A percentile compares a stretch with the other conserved stretches of the same genome.
Conservation (phyloP, 345 rosid species). For the Rhizophora mangle region DNA sequence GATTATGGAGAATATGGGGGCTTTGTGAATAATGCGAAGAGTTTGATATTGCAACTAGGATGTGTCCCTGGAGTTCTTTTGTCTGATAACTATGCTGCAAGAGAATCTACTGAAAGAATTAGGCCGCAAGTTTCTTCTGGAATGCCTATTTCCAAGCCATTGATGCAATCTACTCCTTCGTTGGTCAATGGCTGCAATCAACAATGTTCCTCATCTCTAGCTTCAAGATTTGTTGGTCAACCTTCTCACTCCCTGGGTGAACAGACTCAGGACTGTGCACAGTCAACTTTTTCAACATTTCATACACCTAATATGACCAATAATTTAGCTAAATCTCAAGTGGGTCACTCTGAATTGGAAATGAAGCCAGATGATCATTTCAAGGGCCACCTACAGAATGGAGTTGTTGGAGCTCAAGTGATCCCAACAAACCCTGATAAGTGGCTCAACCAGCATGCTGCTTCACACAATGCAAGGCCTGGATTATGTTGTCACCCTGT, state of each 20-base stretch:
- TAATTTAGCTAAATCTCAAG: slow-evolving; percentile 17
- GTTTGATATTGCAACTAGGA: slow-evolving; percentile 72
- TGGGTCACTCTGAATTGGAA: slow-evolving; percentile 9
- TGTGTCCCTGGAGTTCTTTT: slow-evolving; percentile 70
- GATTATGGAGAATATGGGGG: slow-evolving; percentile 82
- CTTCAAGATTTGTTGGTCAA: slow-evolving; percentile 27
- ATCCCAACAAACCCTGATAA: slow-evolving; percentile 41
- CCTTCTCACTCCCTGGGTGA: slow-evolving; percentile 17
- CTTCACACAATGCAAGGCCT: slow-evolving; percentile 26
- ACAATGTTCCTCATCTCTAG: slow-evolving; percentile 33
- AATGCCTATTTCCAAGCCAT: slow-evolving; percentile 27
- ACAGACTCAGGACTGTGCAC: slow-evolving; percentile 26
- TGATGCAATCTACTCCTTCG: slow-evolving; percentile 32
- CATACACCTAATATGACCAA: slow-evolving; percentile 13
- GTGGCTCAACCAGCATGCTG: slow-evolving; percentile 50
- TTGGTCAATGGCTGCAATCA: slow-evolving; percentile 40
- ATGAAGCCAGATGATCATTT: slow-evolving; percentile 14
- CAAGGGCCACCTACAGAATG: slow-evolving; percentile 19
- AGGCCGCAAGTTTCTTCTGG: slow-evolving; percentile 47
- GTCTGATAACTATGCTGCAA: slow-evolving; percentile 43
- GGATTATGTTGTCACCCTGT: slow-evolving; percentile 16
- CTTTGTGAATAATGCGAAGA: slow-evolving; percentile 69
- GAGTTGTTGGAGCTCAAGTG: slow-evolving; percentile 41
- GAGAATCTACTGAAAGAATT: slow-evolving; percentile 39
- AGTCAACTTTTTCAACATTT: slow-evolving; percentile 21